phyloP scores from a whole-genome alignment of 441 rosid species.

The Francoa sonchifolia region DNA sequence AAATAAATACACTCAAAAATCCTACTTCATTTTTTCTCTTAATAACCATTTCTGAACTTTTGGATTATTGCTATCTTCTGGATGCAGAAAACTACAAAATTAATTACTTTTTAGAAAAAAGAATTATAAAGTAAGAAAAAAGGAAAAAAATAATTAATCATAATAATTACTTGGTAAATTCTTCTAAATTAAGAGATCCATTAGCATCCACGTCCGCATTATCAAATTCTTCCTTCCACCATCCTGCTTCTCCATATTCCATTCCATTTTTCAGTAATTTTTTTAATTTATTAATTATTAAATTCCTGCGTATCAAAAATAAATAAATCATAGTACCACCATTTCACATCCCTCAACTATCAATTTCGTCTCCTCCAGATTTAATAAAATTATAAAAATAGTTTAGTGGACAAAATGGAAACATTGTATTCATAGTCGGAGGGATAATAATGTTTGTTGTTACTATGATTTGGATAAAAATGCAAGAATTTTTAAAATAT shows the following conservation, averaged over 20 bases:
- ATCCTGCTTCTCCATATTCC: slow-evolving; percentile 59
- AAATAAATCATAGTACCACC: too few relatives aligned
- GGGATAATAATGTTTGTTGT: too few relatives aligned
- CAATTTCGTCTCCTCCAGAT: too few relatives aligned
- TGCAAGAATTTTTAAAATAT: not conserved
- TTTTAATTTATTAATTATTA: too few relatives aligned
- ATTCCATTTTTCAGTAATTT: slow-evolving; percentile 27
- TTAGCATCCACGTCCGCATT: slow-evolving; percentile 43
- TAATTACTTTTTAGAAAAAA: not conserved
- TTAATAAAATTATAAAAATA: too few relatives aligned
- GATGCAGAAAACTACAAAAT: slow-evolving; percentile 48
- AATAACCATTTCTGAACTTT: slow-evolving; percentile 43
- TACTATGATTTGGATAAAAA: too few relatives aligned
- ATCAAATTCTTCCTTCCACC: slow-evolving; percentile 52
- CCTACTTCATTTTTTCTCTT: slow-evolving; percentile 29
- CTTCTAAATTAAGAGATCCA: slow-evolving; percentile 39
- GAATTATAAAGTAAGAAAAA: not conserved
- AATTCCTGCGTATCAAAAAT: too few relatives aligned
- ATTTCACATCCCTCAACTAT: too few relatives aligned
- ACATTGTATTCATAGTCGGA: too few relatives aligned
- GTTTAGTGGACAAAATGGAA: too few relatives aligned
- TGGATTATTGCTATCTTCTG: slow-evolving; percentile 49
- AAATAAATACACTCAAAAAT: not conserved
- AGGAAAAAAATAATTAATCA: not conserved
- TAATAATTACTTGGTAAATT: slow-evolving; percentile 37